Evolutionary conservation across 2,329 filamentous ascomycete species (phyloP).

Genomic region (Nectriaceae sp.): DNA sequence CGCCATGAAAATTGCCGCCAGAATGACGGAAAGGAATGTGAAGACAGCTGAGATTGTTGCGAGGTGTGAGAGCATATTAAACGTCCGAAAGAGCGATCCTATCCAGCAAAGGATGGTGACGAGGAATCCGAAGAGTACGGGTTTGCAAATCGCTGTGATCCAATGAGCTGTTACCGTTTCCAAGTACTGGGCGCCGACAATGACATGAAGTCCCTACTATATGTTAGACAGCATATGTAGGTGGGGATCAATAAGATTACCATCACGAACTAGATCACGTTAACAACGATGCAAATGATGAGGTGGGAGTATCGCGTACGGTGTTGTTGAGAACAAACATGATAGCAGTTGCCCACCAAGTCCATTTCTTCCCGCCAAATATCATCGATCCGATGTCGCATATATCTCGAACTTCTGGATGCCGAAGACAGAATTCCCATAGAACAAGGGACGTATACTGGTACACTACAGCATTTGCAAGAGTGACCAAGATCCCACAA

Average conservation of each 20-base stretch:
- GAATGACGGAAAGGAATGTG: constrained; percentile 83
- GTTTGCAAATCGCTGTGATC: constrained; percentile 65
- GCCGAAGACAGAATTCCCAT: constrained; percentile 86
- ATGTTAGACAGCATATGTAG: neutral
- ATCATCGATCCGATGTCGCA: constrained; percentile 93
- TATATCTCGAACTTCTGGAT: constrained; percentile 87
- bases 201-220: constrained; percentile 61
- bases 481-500: constrained; percentile 78
- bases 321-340: constrained; percentile 96
- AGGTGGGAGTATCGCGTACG: constrained; percentile 57
- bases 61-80: constrained; percentile 74
- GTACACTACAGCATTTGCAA: constrained; percentile 74
- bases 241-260: neutral
- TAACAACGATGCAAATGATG: neutral
- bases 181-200: constrained; percentile 81
- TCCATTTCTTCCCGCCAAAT: constrained; percentile 79
- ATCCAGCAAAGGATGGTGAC: constrained; percentile 74
- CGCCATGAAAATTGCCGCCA: constrained; percentile 81
- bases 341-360: constrained; percentile 67
- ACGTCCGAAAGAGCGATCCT: constrained; percentile 82
- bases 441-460: constrained; percentile 67
- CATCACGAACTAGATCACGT: neutral
- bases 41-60: constrained; percentile 79
- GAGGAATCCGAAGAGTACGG: constrained; percentile 75
- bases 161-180: constrained; percentile 80